Evolutionary conservation across 768 basidiomycete genomes (phyloP), one percentile per base, ranked within the genome.

Genomic region (Mycena pura): DNA sequence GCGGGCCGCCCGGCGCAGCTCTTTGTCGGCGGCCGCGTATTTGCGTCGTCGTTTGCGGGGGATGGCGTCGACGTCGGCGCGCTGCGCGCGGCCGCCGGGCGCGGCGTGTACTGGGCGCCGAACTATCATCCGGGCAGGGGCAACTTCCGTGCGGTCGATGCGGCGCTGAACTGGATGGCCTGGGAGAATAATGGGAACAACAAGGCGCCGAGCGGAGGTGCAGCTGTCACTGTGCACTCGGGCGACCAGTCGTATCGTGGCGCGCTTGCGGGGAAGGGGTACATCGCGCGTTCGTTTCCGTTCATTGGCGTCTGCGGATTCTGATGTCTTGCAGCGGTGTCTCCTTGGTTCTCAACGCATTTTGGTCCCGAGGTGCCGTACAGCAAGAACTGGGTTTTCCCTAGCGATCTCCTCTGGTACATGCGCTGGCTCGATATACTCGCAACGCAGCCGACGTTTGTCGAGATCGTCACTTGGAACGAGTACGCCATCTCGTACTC

Each of bases 331-430:
- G n/a, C 27, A 69, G 72, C 76, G 1, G 80, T 82, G 28, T 81
- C 82, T 9, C 82, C 84, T 7, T 81, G 80, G 79, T 86, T 86
- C 76, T 86, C 80, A 5, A 69, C 68, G 3, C 68, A 68, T 24
- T 69, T 69, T 25, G 68, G 68, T 5, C 53, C 68, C 1, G 66
- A 69, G 27, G 66, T 69, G 10, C 38, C 60, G 1, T 69, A 55
- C 45, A 69, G 68, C 51, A 69, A 69, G 49, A 67, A 69, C 46
- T 68, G 63, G 68, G 64, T 69, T 0, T 69, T 69, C 49, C 66
- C 68, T 0, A 46, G 66, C 22, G 68, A 67, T 40, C 36, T 67
- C 3, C 41, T 67, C 7, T 69, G 63, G 65, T 69, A 67, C 34
- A 13, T 29, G 34, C 66, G 68, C 19, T 69, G 68, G 68, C 43